Evolutionary conservation across 345 rosid genomes (phyloP).

Genomic region (Melaleuca quinquenervia): DNA sequence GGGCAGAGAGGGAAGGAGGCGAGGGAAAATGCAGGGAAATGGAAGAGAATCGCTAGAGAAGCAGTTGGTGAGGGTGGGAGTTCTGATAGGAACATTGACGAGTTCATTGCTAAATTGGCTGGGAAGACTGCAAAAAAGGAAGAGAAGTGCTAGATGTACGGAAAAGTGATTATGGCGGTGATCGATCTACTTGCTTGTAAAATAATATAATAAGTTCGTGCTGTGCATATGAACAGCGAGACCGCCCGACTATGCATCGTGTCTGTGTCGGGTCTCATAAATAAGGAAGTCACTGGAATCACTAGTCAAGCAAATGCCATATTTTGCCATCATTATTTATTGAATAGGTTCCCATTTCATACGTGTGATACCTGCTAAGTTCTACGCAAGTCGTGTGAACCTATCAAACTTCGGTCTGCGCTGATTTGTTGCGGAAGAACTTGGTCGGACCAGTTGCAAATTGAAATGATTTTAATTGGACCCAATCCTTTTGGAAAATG

Average conservation of each 20-base stretch:
- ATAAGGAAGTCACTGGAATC: background rate
- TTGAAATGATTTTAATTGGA: too few relatives aligned
- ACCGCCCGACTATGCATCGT: background rate
- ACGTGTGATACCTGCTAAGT: background rate
- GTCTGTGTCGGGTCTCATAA: too few relatives aligned
- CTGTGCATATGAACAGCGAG: background rate
- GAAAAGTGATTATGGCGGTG: background rate
- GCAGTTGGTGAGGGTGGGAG: background rate
- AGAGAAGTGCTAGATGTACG: background rate
- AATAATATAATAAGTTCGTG: background rate
- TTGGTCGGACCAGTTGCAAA: background rate
- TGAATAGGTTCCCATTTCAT: background rate
- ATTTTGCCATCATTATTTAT: too few relatives aligned
- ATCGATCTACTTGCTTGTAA: background rate
- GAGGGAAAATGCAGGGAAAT: conserved; percentile 1
- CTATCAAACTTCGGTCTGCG: background rate
- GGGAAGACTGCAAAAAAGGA: background rate
- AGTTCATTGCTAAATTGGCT: background rate
- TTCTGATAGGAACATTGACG: background rate
- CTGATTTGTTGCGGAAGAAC: background rate
- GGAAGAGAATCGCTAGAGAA: conserved; percentile 5
- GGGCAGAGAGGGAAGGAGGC: conserved; percentile 3
- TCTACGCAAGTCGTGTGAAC: background rate
- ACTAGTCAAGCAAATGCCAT: too few relatives aligned
- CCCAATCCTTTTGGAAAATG: too few relatives aligned